Evolutionary conservation across 208 protist species (phyloP).

Genomic region (Crithidia fasciculata): DNA sequence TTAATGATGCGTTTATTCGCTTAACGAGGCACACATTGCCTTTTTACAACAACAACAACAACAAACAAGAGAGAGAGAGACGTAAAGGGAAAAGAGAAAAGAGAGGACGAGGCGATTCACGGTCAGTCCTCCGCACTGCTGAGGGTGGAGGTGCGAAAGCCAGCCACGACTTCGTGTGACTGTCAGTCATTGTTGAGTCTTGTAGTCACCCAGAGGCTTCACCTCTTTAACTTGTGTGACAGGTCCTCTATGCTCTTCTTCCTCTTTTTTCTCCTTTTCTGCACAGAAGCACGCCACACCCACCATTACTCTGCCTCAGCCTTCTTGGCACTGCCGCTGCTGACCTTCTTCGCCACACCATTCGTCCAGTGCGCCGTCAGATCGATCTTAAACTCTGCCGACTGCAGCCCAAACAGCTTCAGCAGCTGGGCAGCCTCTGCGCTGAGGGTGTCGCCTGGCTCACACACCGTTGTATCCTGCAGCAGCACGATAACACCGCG

Average conservation of each 20-base stretch:
- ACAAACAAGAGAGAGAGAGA: constrained; percentile 13
- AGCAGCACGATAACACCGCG: constrained; percentile 90
- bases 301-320: neutral
- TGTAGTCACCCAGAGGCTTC: no score
- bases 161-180: no score
- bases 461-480: constrained; percentile 90
- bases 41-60: neutral
- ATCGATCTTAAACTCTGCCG: constrained; percentile 83
- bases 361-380: constrained; percentile 90
- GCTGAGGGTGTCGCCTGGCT: constrained; percentile 88
- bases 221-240: no score
- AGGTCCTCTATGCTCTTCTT: no score
- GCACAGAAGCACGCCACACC: no score
- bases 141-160: no score
- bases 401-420: constrained; percentile 87
- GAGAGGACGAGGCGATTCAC: no score
- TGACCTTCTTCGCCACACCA: constrained; percentile 82
- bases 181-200: no score
- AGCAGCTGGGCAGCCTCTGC: constrained; percentile 92
- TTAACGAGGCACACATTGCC: neutral
- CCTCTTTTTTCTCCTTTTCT: no score
- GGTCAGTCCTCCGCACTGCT: no score
- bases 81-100: neutral
- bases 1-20: constrained; percentile 10
- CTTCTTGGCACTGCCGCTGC: constrained; percentile 18